phyloP scores from a whole-genome alignment of 805 yeast species.

The Monosporozyma solicola region DNA sequence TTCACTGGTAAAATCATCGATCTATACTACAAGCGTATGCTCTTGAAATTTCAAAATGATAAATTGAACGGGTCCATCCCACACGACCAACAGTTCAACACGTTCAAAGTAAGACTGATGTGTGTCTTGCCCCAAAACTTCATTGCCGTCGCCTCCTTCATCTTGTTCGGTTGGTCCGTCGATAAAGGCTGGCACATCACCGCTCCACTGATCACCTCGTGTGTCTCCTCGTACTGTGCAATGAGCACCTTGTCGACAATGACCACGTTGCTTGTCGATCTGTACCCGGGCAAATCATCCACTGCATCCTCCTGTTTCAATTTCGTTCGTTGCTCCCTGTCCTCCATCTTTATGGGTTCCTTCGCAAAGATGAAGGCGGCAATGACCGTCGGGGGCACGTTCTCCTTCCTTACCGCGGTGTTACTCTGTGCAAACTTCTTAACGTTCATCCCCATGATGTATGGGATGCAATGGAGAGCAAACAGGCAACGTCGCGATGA shows the following conservation, averaged over 20 bases:
- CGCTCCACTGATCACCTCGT: conserved; percentile 48
- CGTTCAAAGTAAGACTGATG: conserved; percentile 44
- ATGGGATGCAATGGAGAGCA: conserved; percentile 31
- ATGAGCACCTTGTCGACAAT: conserved; percentile 48
- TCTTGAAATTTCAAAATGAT: conserved; percentile 15
- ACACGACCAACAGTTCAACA: conserved; percentile 36
- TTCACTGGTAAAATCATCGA: conserved; percentile 50
- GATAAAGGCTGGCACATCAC: conserved; percentile 40
- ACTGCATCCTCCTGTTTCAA: conserved; percentile 67
- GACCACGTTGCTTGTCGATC: conserved; percentile 61
- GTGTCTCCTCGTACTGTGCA: conserved; percentile 47
- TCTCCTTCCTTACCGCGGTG: conserved; percentile 55
- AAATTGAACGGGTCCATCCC: conserved; percentile 20
- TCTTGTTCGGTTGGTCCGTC: conserved; percentile 69
- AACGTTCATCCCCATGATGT: conserved; percentile 30
- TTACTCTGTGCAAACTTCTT: conserved; percentile 26
- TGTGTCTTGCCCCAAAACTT: conserved; percentile 38
- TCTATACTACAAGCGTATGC: conserved; percentile 34
- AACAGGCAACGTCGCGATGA: conserved; percentile 9
- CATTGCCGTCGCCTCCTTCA: conserved; percentile 33
- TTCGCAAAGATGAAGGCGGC: conserved; percentile 47
- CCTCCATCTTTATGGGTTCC: conserved; percentile 63
- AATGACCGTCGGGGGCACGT: conserved; percentile 67
- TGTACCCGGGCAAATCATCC: conserved; percentile 61
- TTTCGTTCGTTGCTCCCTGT: conserved; percentile 57